Evolutionary conservation across 192 early-diverging fungal genomes (phyloP).

Genomic region (Lobosporangium transversale): DNA sequence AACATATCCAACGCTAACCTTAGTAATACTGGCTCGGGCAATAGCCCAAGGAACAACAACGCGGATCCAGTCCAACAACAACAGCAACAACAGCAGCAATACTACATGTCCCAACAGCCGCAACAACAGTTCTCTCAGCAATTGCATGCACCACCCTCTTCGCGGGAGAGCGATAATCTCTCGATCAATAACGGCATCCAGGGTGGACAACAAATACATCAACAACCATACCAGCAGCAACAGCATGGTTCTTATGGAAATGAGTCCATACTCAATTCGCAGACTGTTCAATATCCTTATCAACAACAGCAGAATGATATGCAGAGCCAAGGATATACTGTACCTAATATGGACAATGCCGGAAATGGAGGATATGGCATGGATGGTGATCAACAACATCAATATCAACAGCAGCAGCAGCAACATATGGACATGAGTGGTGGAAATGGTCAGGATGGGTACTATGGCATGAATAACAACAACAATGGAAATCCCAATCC

Average conservation of each 20-base stretch:
- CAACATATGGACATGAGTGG: slow-evolving; percentile 10
- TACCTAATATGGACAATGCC: slow-evolving; percentile 6
- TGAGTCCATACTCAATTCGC: slow-evolving; percentile 23
- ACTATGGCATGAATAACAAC: slow-evolving; percentile 8
- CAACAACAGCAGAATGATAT: slow-evolving; percentile 11
- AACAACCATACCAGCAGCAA: slow-evolving; percentile 12
- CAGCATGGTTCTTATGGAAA: slow-evolving; percentile 22
- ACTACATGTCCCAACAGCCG: slow-evolving; percentile 13
- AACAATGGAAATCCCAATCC: neutral
- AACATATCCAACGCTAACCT: slow-evolving; percentile 17
- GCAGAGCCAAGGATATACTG: slow-evolving; percentile 10
- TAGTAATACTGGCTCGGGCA: slow-evolving; percentile 7
- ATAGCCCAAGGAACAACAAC: slow-evolving; percentile 31
- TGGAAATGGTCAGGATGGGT: slow-evolving; percentile 2
- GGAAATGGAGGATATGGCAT: slow-evolving; percentile 26
- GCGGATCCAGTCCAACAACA: slow-evolving; percentile 22
- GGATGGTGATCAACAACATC: slow-evolving; percentile 16
- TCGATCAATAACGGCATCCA: slow-evolving; percentile 16
- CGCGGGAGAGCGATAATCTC: slow-evolving; percentile 11
- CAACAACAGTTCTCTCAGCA: slow-evolving; percentile 20
- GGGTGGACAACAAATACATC: slow-evolving; percentile 12
- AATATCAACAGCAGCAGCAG: slow-evolving; percentile 14
- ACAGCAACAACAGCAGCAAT: slow-evolving; percentile 14
- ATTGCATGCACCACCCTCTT: slow-evolving; percentile 8
- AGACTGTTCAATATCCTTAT: slow-evolving; percentile 18